Percentiles rank a stretch among this genome's conserved stretches.
These are phyloP conservation scores for Puccinia horiana DNA, from an alignment of 1,284 basidiomycete species.

Conservation along the genomic window DNA sequence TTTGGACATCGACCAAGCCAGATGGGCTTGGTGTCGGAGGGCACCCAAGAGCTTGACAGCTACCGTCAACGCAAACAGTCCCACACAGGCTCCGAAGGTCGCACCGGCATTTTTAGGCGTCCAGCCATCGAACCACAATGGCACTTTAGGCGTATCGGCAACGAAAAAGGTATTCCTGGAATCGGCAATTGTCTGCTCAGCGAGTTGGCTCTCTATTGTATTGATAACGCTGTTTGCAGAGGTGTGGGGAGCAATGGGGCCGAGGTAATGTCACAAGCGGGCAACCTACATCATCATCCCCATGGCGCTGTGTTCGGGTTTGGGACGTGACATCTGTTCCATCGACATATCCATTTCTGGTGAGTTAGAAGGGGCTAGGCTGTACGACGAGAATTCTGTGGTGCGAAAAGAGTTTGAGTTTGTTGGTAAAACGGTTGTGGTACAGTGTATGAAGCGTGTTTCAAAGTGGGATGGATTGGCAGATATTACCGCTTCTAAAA, in stretches of 20 bases:
- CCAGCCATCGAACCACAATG: constrained; percentile 46
- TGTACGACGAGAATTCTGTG: no score
- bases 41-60: constrained; percentile 27
- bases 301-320: constrained; percentile 4
- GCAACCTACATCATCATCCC: not conserved
- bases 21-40: constrained; percentile 36
- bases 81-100: constrained; percentile 43
- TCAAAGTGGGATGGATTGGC: not conserved
- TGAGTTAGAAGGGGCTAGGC: not conserved
- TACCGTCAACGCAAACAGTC: constrained; percentile 33
- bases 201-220: not conserved
- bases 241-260: not conserved
- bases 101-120: constrained; percentile 14
- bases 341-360: not conserved
- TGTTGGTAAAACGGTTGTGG: not conserved
- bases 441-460: not conserved
- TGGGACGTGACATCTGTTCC: constrained; percentile 2
- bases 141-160: constrained; percentile 11
- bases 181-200: not conserved
- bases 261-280: no score
- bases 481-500: no score
- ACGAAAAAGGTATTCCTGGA: constrained; percentile 35
- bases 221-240: no score
- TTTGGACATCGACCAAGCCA: constrained; percentile 29
- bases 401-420: no score